Percentiles rank a stretch among this genome's conserved stretches.
phyloP scores from a whole-genome alignment of 805 yeast species.

The Candida rishiriensis region DNA sequence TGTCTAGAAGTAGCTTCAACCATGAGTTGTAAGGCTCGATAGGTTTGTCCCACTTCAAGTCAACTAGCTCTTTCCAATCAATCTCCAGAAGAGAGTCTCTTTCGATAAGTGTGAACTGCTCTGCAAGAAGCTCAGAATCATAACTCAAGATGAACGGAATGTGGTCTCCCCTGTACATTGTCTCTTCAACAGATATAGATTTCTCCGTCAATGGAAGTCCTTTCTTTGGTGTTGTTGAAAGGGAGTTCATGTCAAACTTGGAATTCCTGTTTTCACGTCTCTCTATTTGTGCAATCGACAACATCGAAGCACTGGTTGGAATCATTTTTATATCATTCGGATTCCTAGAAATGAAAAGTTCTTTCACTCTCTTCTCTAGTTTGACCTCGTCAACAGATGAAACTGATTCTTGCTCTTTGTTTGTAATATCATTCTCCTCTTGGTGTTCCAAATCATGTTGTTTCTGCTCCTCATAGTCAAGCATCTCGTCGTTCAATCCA shows the following conservation, averaged over 20 bases:
- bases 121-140: slow-evolving; percentile 61
- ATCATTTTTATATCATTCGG: slow-evolving; percentile 14
- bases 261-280: slow-evolving; percentile 9
- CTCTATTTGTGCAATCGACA: background rate
- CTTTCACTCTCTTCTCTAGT: slow-evolving; percentile 31
- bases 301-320: too few species aligned
- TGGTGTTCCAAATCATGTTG: background rate
- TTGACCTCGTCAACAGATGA: slow-evolving; percentile 26
- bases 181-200: slow-evolving; percentile 32
- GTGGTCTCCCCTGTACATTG: slow-evolving; percentile 51
- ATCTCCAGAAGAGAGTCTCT: slow-evolving; percentile 76
- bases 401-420: slow-evolving; percentile 1
- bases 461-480: background rate
- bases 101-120: slow-evolving; percentile 84
- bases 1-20: slow-evolving; percentile 67
- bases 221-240: slow-evolving; percentile 26
- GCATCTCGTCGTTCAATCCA: slow-evolving; percentile 27
- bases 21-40: slow-evolving; percentile 73
- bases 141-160: slow-evolving; percentile 78
- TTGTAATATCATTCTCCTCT: background rate
- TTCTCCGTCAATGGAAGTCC: slow-evolving; percentile 6
- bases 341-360: slow-evolving; percentile 25
- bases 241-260: slow-evolving; percentile 26
- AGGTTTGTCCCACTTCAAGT: slow-evolving; percentile 66
- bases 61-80: slow-evolving; percentile 88